These are phyloP conservation scores for Dryadomyces sulphureus DNA, from an alignment of 2,329 filamentous ascomycete species.

Conservation along the genomic window DNA sequence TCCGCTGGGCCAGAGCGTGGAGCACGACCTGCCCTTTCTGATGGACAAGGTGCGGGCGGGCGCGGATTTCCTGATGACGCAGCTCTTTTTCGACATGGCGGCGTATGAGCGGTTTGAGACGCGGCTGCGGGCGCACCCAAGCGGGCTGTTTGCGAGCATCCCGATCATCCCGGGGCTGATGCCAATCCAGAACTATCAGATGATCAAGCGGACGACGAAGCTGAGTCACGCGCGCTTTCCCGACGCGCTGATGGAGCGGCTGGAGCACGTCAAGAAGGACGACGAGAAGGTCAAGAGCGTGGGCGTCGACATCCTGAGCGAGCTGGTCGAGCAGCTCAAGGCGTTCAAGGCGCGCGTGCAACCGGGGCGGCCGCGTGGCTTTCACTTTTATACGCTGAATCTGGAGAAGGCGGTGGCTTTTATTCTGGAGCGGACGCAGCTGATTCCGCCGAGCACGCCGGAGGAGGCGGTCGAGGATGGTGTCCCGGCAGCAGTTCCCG, in stretches of 20 bases:
- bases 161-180: conserved; percentile 90
- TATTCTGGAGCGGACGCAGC: conserved; percentile 69
- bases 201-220: conserved; percentile 86
- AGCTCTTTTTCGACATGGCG: conserved; percentile 84
- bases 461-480: conserved; percentile 33
- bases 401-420: conserved; percentile 92
- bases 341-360: conserved; percentile 36
- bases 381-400: conserved; percentile 97
- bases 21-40: conserved; percentile 75
- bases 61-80: conserved; percentile 97
- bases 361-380: conserved; percentile 50
- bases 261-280: conserved; percentile 61
- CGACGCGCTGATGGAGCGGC: conserved; percentile 48
- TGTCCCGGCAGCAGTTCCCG: conserved; percentile 29
- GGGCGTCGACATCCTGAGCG: conserved; percentile 68
- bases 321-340: conserved; percentile 69
- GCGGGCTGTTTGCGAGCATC: conserved; percentile 70
- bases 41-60: conserved; percentile 84
- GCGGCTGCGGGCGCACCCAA: conserved; percentile 62
- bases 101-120: conserved; percentile 72
- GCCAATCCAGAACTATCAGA: conserved; percentile 96
- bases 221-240: conserved; percentile 82
- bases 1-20: conserved; percentile 51
- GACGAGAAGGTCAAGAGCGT: conserved; percentile 70
- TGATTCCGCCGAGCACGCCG: conserved; percentile 51